Evolutionary conservation across 129 eudicot species (phyloP).

Genomic region (Tagetes erecta): DNA sequence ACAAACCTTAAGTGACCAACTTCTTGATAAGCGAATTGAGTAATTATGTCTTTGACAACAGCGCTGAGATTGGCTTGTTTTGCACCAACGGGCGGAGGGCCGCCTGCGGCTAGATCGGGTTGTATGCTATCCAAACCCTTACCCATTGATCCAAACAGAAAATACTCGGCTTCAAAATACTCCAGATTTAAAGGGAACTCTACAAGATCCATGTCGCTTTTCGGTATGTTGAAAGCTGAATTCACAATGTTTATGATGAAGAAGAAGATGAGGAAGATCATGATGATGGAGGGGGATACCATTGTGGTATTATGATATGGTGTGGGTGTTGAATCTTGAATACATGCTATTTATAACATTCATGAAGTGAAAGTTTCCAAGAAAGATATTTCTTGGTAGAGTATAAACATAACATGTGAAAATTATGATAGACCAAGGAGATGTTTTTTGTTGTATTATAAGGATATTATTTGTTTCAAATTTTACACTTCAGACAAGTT

Average conservation of each 20-base stretch:
- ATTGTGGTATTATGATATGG: not conserved
- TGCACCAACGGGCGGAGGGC: conserved; percentile 63
- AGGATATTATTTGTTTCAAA: too few relatives aligned
- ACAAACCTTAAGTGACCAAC: conserved; percentile 67
- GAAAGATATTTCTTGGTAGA: conserved; percentile 14
- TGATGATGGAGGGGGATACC: too few relatives aligned
- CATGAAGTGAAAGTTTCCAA: conserved; percentile 2
- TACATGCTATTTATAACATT: conserved; percentile 18
- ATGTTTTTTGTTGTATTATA: too few relatives aligned
- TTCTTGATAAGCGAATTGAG: conserved; percentile 80
- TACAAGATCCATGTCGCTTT: conserved; percentile 16
- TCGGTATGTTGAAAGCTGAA: not conserved
- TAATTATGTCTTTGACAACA: conserved; percentile 44
- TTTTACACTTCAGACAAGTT: too few relatives aligned
- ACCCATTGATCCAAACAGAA: conserved; percentile 68
- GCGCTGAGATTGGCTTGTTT: conserved; percentile 54
- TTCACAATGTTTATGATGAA: conserved; percentile 4
- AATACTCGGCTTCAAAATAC: conserved; percentile 83
- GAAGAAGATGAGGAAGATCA: not conserved
- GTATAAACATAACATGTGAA: conserved; percentile 12
- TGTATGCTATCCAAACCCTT: conserved; percentile 55
- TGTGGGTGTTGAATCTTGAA: conserved; percentile 9
- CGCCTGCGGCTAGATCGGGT: conserved; percentile 57
- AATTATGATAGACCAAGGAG: not conserved
- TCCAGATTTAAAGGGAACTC: conserved; percentile 69